Conservation (phyloP, 192 early-diverging fungal species). For the Gorgonomyces haynaldii region DNA sequence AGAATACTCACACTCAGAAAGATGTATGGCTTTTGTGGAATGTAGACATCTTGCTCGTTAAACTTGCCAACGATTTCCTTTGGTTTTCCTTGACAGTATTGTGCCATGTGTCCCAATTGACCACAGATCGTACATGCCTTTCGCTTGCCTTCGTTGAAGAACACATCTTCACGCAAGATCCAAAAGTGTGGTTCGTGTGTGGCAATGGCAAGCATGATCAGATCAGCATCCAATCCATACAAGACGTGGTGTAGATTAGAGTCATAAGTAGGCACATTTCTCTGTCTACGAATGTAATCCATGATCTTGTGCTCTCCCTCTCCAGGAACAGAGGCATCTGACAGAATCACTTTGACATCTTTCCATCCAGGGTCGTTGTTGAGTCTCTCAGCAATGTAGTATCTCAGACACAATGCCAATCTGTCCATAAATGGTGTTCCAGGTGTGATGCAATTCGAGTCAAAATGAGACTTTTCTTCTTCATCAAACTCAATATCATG, state of each 20-base stretch:
- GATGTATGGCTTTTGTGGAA: conserved; percentile 37
- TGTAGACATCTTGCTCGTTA: conserved; percentile 11
- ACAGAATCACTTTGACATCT: conserved; percentile 78
- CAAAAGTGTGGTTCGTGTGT: conserved; percentile 97
- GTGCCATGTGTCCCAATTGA: conserved; percentile 31
- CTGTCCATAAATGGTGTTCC: conserved; percentile 95
- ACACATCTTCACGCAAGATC: conserved; percentile 91
- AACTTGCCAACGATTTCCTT: conserved; percentile 41
- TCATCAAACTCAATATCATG: conserved; percentile 16
- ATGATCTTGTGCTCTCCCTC: conserved; percentile 99
- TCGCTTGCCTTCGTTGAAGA: conserved; percentile 52
- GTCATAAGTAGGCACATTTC: conserved; percentile 69
- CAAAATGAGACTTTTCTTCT: conserved; percentile 63
- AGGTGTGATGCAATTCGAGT: conserved; percentile 97
- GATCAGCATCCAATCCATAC: conserved; percentile 95
- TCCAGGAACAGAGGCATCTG: conserved; percentile 88
- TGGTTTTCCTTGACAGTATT: conserved; percentile 38
- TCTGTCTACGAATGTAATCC: conserved; percentile 89
- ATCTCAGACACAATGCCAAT: conserved; percentile 72
- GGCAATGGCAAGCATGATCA: conserved; percentile 91
- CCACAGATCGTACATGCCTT: conserved; percentile 39
- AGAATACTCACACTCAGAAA: conserved; percentile 74
- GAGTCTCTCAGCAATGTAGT: conserved; percentile 82
- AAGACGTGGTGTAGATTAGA: conserved; percentile 87
- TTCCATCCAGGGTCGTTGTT: conserved; percentile 84